Evolutionary conservation across 2,329 filamentous ascomycete genomes (phyloP).

Genomic region (Pezicula radicicola): DNA sequence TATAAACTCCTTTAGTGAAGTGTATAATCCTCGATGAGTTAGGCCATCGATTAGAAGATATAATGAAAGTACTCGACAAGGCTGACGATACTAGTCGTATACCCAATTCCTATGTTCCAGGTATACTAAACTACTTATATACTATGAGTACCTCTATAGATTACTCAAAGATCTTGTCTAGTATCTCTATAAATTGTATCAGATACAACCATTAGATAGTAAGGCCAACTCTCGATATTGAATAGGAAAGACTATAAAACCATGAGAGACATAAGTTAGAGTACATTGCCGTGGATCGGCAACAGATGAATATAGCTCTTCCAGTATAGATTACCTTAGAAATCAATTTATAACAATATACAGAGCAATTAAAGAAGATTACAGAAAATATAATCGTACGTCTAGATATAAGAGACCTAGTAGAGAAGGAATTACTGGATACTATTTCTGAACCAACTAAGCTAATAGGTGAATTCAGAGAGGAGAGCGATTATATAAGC

Average conservation of each 20-base stretch:
- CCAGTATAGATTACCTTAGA: slow-evolving; percentile 2
- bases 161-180: slow-evolving; percentile 9
- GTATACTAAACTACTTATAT: slow-evolving; percentile 4
- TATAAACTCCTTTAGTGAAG: neutral
- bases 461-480: slow-evolving; percentile 14
- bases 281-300: neutral
- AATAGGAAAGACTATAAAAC: slow-evolving; percentile 5
- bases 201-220: slow-evolving; percentile 5
- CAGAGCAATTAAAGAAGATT: neutral
- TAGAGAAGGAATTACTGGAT: slow-evolving; percentile 8
- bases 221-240: slow-evolving; percentile 5
- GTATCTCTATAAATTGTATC: slow-evolving; percentile 7
- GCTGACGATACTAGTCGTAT: slow-evolving; percentile 4
- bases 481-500: slow-evolving; percentile 10
- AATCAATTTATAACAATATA: neutral
- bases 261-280: slow-evolving; percentile 1
- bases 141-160: neutral
- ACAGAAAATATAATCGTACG: slow-evolving; percentile 2
- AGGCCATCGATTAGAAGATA: slow-evolving; percentile 3
- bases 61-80: slow-evolving; percentile 3
- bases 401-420: slow-evolving; percentile 9
- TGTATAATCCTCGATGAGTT: slow-evolving; percentile 9
- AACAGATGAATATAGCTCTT: slow-evolving; percentile 6
- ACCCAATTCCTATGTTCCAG: slow-evolving; percentile 6
- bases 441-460: slow-evolving; percentile 10